Evolutionary conservation across 129 eudicot species (phyloP).

Genomic region (Tagetes erecta): DNA sequence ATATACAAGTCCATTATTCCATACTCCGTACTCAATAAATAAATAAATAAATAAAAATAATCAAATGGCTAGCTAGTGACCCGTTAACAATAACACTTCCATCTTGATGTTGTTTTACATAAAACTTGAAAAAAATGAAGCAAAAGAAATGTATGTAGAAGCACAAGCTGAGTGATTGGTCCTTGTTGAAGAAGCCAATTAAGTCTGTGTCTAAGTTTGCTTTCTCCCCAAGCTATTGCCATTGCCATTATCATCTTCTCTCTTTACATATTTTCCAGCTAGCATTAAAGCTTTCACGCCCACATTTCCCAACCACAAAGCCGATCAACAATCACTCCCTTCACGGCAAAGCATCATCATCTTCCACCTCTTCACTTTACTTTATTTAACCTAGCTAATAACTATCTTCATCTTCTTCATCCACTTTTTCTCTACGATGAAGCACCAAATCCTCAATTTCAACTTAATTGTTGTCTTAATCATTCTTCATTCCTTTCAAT

Average conservation of each 20-base stretch:
- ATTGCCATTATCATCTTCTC: not conserved
- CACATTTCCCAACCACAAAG: constrained; percentile 5
- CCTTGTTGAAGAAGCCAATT: constrained; percentile 2
- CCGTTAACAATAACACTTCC: too few relatives aligned
- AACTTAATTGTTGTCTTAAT: not conserved
- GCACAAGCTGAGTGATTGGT: not conserved
- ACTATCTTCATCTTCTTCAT: not conserved
- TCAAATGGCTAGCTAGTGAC: too few relatives aligned
- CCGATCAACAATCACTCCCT: constrained; percentile 3
- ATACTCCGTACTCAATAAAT: too few relatives aligned
- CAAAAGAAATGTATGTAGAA: not conserved
- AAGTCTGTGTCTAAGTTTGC: not conserved
- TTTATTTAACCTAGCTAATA: not conserved
- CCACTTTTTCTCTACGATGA: not conserved
- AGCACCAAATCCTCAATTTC: not conserved
- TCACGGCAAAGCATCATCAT: not conserved
- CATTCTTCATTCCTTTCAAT: not conserved
- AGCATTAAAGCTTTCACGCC: constrained; percentile 9
- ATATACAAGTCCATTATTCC: too few relatives aligned
- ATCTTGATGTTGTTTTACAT: too few relatives aligned
- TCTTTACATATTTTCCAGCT: not conserved
- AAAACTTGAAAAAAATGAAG: too few relatives aligned
- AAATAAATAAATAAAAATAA: too few relatives aligned
- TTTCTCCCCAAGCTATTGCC: not conserved
- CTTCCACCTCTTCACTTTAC: not conserved